A percentile compares a stretch with the other conserved stretches of the same genome.
Evolutionary conservation across 1,284 basidiomycete genomes (phyloP).

Genomic region (Vanrija humicola): DNA sequence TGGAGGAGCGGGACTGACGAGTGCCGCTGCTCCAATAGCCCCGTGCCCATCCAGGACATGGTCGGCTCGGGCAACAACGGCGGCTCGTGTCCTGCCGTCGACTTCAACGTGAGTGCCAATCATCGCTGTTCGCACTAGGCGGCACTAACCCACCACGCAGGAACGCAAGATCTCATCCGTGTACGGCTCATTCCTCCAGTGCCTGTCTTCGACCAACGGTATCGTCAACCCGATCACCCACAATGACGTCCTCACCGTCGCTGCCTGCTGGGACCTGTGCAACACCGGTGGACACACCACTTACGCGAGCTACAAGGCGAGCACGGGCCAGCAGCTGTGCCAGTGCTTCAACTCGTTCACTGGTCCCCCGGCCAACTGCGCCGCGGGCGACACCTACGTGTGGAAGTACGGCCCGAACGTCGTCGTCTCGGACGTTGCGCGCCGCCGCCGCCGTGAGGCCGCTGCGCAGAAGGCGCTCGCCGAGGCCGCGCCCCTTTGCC

Average conservation of each 20-base stretch:
- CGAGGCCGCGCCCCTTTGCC: background rate
- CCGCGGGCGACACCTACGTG: background rate
- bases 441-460: background rate
- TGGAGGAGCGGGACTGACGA: too few relatives aligned
- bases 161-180: background rate
- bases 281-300: background rate
- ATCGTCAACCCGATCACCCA: background rate
- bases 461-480: background rate
- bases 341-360: background rate
- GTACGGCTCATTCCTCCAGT: background rate
- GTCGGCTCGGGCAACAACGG: too few relatives aligned
- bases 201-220: background rate
- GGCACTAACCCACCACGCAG: background rate
- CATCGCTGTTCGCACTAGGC: too few relatives aligned
- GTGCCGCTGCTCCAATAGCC: too few relatives aligned
- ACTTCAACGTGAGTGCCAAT: too few relatives aligned
- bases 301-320: background rate
- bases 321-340: background rate
- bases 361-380: background rate
- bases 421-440: background rate
- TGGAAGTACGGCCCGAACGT: background rate
- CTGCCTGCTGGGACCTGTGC: background rate
- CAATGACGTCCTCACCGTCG: background rate
- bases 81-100: too few relatives aligned
- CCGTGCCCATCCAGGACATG: too few relatives aligned